Base-by-base conservation (phyloP, 2,329 filamentous ascomycete genomes). In the Ascochyta koolunga region DNA sequence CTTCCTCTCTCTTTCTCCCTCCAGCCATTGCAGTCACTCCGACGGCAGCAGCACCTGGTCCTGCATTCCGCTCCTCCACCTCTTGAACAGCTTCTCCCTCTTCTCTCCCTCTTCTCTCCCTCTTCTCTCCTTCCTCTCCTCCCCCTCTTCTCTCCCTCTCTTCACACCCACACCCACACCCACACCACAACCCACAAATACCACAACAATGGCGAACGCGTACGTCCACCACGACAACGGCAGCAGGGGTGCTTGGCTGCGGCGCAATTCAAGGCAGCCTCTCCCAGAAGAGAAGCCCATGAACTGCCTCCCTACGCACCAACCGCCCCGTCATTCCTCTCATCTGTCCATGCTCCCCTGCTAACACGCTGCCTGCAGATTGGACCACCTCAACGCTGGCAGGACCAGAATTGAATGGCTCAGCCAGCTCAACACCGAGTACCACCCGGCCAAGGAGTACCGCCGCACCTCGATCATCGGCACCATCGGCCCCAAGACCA, bases 401-500 rank as follows among this genome's bases (percentile, higher is more conserved):
- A 88, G 90, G 77, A 88, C 86, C 70, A 82, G 85, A 76, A 81
- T 86, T 70, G 85, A 89, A 78, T 89, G 86, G 86, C 82, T 87
- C 71, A 84, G 85, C 75, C 82, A 86, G 78, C 90, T 99, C 74
- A 89, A 97, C 82, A 97, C 93, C 64, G 90, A 95, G 75, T 92
- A 89, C 81, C 83, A 85, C 69, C 93, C 93, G 52, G 85, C 88
- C 70, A 90, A 89, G 79, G 93, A 96, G 83, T 96, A 95, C 80
- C 91, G 95, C 73, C 89, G 95, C 68, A 96, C 93, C 61, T 96
- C 93, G 74, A 99, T 99, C 82, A 97, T 99, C 80, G 92, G 93
- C 83, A 98, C 95, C 70, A 98, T 99, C 76, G 95, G 95, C 60
- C 95, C 95, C 76, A 99, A 98, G 88, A 99, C 95, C 70, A 99